These are phyloP conservation scores for Xylaria sp. DNA, from an alignment of 2,329 filamentous ascomycete genomes.

Conservation along the genomic window DNA sequence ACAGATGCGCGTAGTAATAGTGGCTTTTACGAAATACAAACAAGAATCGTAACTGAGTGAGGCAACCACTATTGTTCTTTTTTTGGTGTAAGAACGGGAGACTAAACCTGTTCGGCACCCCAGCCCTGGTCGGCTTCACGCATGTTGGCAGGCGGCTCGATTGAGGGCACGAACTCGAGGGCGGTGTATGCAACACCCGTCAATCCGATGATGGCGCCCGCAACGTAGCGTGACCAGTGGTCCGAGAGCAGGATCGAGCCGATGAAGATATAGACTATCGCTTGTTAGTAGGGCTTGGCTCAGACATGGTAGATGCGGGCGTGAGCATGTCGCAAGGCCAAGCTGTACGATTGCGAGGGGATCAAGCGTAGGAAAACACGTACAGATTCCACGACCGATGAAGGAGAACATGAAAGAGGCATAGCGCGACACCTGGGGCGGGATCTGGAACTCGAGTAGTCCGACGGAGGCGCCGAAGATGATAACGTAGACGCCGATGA, in stretches of 20 bases:
- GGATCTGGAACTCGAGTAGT: slow-evolving; percentile 90
- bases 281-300: slow-evolving; percentile 6
- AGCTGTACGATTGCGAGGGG: background rate
- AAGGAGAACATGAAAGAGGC: slow-evolving; percentile 98
- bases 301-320: background rate
- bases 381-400: slow-evolving; percentile 92
- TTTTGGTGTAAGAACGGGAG: background rate
- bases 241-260: slow-evolving; percentile 81
- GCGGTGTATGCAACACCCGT: slow-evolving; percentile 78
- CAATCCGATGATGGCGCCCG: slow-evolving; percentile 78
- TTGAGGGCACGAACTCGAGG: slow-evolving; percentile 78
- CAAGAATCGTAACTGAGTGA: slow-evolving; percentile 7
- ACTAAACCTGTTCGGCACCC: slow-evolving; percentile 73
- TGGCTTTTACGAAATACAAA: slow-evolving; percentile 16
- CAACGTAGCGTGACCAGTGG: slow-evolving; percentile 70
- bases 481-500: slow-evolving; percentile 87
- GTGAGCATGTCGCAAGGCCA: background rate
- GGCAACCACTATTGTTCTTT: background rate
- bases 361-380: slow-evolving; percentile 47
- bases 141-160: slow-evolving; percentile 83
- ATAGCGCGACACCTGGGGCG: slow-evolving; percentile 89
- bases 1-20: background rate
- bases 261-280: slow-evolving; percentile 90
- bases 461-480: slow-evolving; percentile 83
- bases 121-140: slow-evolving; percentile 76